These are phyloP conservation scores for Xylaria hypoxylon DNA, from an alignment of 2,329 filamentous ascomycete genomes.

Conservation along the genomic window DNA sequence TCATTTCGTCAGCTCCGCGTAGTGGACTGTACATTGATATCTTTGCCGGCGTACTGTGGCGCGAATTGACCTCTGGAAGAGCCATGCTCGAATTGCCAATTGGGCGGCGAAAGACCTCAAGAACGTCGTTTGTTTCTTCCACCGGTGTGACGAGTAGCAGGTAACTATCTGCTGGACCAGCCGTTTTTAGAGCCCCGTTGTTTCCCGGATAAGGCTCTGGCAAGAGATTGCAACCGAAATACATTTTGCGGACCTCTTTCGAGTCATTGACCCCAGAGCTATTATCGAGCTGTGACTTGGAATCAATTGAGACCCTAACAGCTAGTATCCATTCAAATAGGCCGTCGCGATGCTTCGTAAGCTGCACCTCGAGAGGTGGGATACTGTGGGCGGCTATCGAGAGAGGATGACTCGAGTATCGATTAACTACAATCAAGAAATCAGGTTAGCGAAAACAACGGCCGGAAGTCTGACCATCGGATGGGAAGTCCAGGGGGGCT, in stretches of 20 bases:
- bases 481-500: conserved; percentile 4
- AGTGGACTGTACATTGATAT: conserved; percentile 16
- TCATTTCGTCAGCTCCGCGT: conserved; percentile 32
- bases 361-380: conserved; percentile 47
- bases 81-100: conserved; percentile 40
- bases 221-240: conserved; percentile 66
- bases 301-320: conserved; percentile 37
- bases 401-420: conserved; percentile 47
- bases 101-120: conserved; percentile 35
- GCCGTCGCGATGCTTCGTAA: conserved; percentile 49
- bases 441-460: conserved; percentile 26
- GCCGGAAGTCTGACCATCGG: not conserved
- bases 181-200: conserved; percentile 41
- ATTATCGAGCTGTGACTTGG: conserved; percentile 31
- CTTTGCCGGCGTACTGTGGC: conserved; percentile 39
- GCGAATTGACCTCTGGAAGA: conserved; percentile 31
- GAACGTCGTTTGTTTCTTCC: conserved; percentile 42
- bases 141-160: conserved; percentile 55
- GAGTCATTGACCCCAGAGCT: conserved; percentile 33
- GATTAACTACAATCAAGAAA: conserved; percentile 39
- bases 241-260: conserved; percentile 50
- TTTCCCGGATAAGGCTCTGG: conserved; percentile 50
- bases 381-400: conserved; percentile 46
- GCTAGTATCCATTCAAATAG: conserved; percentile 50
- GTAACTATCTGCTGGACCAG: conserved; percentile 55